Conservation (phyloP, 805 yeast species). For the Metahyphopichia silvanorum region DNA sequence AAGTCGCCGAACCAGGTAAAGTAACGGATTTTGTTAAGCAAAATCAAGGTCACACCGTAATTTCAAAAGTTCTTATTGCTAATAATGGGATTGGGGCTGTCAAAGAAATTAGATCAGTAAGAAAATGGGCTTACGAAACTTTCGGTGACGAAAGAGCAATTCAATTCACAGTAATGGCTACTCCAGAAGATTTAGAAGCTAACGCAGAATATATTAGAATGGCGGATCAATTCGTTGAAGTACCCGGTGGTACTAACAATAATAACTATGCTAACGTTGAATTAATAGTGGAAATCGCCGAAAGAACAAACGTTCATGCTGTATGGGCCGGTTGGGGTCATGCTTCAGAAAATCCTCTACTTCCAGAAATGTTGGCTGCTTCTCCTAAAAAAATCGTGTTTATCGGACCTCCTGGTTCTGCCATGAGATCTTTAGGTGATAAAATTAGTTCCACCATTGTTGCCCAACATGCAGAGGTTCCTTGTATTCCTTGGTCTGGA, state of each 20-base stretch:
- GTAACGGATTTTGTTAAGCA: slow-evolving; percentile 81
- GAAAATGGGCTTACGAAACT: slow-evolving; percentile 99
- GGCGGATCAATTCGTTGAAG: slow-evolving; percentile 98
- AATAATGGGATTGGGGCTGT: slow-evolving; percentile 99
- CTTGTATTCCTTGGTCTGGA: slow-evolving; percentile 99
- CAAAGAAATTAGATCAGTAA: slow-evolving; percentile 92
- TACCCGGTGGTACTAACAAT: slow-evolving; percentile 99
- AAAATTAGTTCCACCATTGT: slow-evolving; percentile 97
- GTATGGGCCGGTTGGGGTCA: slow-evolving; percentile 99
- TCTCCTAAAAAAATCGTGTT: slow-evolving; percentile 87
- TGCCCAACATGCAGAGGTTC: slow-evolving; percentile 97
- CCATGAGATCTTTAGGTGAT: slow-evolving; percentile 99
- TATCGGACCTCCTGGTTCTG: slow-evolving; percentile 98
- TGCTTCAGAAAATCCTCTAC: slow-evolving; percentile 95
- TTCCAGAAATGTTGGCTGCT: slow-evolving; percentile 93
- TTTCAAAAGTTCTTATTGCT: slow-evolving; percentile 84
- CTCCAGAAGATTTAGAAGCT: slow-evolving; percentile 97
- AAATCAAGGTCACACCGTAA: slow-evolving; percentile 94
- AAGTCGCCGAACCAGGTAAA: slow-evolving; percentile 69
- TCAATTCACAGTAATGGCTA: slow-evolving; percentile 96
- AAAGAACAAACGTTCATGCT: slow-evolving; percentile 93
- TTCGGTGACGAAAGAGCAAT: slow-evolving; percentile 94
- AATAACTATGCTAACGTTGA: slow-evolving; percentile 98
- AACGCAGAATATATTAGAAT: slow-evolving; percentile 97
- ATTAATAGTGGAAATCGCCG: slow-evolving; percentile 94